These are phyloP conservation scores for Solanum habrochaites DNA, from an alignment of 257 asterid species.

Conservation along the genomic window DNA sequence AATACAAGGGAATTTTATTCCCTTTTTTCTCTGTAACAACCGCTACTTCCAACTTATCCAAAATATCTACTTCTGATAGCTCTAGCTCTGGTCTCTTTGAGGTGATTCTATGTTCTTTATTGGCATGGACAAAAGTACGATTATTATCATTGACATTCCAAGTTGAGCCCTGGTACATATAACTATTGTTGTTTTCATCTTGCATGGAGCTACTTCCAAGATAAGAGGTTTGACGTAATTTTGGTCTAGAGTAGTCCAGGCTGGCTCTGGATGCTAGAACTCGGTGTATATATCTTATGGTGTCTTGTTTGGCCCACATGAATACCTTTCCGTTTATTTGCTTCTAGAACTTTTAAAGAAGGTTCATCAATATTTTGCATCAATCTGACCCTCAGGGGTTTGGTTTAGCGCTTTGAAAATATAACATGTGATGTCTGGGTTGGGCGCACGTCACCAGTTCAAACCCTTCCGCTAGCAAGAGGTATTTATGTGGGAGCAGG, in stretches of 20 bases:
- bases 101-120: background rate
- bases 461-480: background rate
- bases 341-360: background rate
- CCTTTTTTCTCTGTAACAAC: background rate
- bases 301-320: background rate
- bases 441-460: background rate
- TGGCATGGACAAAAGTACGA: background rate
- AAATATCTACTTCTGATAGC: background rate
- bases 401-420: background rate
- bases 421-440: background rate
- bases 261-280: background rate
- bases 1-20: background rate
- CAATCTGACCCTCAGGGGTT: background rate
- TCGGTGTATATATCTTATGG: background rate
- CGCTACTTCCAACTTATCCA: background rate
- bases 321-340: background rate
- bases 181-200: background rate
- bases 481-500: background rate
- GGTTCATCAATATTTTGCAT: background rate
- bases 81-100: background rate
- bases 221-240: background rate
- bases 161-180: background rate
- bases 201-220: background rate
- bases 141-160: background rate
- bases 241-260: background rate